Evolutionary conservation across 208 protist genomes (phyloP), one percentile per base, ranked within the genome.

Genomic region (Leishmania arabica): DNA sequence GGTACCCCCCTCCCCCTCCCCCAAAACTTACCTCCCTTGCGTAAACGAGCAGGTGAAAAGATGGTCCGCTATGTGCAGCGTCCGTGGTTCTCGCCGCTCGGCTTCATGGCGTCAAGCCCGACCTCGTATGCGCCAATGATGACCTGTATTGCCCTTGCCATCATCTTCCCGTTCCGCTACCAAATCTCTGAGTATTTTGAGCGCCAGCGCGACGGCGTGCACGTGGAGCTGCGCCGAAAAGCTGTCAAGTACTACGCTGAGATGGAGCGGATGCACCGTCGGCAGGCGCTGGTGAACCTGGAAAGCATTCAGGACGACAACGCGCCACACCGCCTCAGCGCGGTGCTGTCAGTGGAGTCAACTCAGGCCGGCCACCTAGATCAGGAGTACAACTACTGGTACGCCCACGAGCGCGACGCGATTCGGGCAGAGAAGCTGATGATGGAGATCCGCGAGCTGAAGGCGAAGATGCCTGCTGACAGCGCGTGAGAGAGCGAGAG

Each of bases 191-290:
- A 96, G 70, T 98, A 95, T 89, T 97, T 94, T 82, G 95, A 98
- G 80, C 91, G 95, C 7, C 93, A 97, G 80, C 81, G 85, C 34
- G 90, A 93, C 68, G 90, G 91, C 2, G 90, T 89, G 27, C 91
- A 98, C 81, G 80, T 94, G 13, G 90, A 97, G 74, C 45, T 96
- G 65, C 89, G 95, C 0, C 88, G 91, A 54, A 91, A 90, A 72
- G 93, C 95, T 1, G 91, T 97, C 27, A 86, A 93, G 79, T 97
- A 96, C 83, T 98, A 98, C 86, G 88, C 93, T 19, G 92, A 96
- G 82, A 91, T 98, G 53, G 95, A 96, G 76, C 91, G 90, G 15
- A 96, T 95, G 92, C 93, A 98, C 82, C 91, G 93, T 15, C 92
- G 95, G 3, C 93, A 98, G 85, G 92, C 91, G 37, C 53, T 94